Conservation (phyloP, 2,329 filamentous ascomycete genomes). For the Raffaelea arxii region DNA sequence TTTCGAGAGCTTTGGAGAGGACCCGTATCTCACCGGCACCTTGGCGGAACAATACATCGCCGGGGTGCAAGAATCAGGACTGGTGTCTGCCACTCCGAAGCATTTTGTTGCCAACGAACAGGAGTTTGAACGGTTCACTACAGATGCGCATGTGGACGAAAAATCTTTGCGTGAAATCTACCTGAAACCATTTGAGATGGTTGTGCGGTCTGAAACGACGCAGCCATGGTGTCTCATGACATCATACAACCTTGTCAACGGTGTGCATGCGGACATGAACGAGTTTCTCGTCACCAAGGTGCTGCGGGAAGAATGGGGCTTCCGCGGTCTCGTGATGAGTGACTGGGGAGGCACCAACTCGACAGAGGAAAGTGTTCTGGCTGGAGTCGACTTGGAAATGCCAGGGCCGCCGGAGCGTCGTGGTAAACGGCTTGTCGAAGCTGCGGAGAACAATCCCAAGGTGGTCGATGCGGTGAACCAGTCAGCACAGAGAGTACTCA, state of each 20-base stretch:
- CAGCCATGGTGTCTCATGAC: slow-evolving; percentile 48
- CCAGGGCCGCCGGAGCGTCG: slow-evolving; percentile 14
- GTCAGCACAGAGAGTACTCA: neutral
- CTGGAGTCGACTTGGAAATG: slow-evolving; percentile 18
- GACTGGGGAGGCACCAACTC: slow-evolving; percentile 17
- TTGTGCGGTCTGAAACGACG: slow-evolving; percentile 37
- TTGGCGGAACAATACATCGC: slow-evolving; percentile 63
- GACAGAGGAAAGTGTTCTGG: slow-evolving; percentile 13
- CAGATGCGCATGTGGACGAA: slow-evolving; percentile 36
- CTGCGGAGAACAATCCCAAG: neutral
- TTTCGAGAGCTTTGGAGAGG: slow-evolving; percentile 81
- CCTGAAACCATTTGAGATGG: slow-evolving; percentile 53
- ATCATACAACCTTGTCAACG: slow-evolving; percentile 44
- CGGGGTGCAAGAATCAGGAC: slow-evolving; percentile 61
- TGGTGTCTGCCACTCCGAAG: slow-evolving; percentile 28
- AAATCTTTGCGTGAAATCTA: slow-evolving; percentile 54
- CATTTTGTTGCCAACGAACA: slow-evolving; percentile 34
- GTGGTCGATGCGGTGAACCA: neutral
- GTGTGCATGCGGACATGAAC: slow-evolving; percentile 9
- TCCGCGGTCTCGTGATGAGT: slow-evolving; percentile 9
- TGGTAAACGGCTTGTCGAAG: neutral
- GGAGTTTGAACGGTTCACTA: slow-evolving; percentile 37
- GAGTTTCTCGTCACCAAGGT: neutral
- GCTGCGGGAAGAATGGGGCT: slow-evolving; percentile 7
- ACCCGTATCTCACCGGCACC: slow-evolving; percentile 66